phyloP scores from a whole-genome alignment of 139 green algal genomes.

The Chlorella sp. region DNA sequence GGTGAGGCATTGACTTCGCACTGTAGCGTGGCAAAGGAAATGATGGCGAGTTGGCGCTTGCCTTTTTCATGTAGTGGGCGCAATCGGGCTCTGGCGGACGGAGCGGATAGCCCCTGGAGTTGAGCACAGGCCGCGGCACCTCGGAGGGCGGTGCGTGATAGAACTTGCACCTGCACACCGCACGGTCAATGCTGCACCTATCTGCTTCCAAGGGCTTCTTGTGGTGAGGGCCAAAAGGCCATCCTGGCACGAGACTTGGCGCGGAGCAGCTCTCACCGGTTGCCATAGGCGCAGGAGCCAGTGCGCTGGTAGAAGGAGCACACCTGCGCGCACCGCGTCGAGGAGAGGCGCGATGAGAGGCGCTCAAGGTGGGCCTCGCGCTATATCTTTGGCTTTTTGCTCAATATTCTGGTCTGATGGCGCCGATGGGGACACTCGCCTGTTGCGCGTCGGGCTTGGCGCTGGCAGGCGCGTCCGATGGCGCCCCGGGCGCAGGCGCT shows the following conservation, averaged over 20 bases:
- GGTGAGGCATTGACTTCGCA: background rate
- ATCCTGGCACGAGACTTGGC: background rate
- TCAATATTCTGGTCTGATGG: too few species aligned
- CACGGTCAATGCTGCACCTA: too few species aligned
- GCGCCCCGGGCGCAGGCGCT: too few species aligned
- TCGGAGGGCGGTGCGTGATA: background rate
- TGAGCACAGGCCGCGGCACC: background rate
- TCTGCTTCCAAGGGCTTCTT: too few species aligned
- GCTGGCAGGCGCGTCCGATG: too few species aligned
- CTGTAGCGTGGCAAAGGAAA: background rate
- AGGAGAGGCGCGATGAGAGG: too few species aligned
- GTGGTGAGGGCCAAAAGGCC: too few species aligned
- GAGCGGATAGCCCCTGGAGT: conserved; percentile 13
- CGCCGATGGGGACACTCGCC: too few species aligned
- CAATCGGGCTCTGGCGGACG: conserved; percentile 19
- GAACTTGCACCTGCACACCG: background rate
- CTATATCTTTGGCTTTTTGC: too few species aligned
- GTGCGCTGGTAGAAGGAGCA: conserved; percentile 17
- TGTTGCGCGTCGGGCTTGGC: too few species aligned
- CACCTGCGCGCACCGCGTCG: too few species aligned
- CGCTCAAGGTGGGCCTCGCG: too few species aligned
- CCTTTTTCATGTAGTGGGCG: conserved; percentile 25
- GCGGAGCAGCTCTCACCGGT: background rate
- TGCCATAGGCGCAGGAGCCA: conserved; percentile 14
- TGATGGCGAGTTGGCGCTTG: background rate